Percentiles rank a stretch among this genome's conserved stretches.
These are phyloP conservation scores for Phytopythium chamaehyphon DNA, from an alignment of 352 stramenopile species.

Conservation along the genomic window DNA sequence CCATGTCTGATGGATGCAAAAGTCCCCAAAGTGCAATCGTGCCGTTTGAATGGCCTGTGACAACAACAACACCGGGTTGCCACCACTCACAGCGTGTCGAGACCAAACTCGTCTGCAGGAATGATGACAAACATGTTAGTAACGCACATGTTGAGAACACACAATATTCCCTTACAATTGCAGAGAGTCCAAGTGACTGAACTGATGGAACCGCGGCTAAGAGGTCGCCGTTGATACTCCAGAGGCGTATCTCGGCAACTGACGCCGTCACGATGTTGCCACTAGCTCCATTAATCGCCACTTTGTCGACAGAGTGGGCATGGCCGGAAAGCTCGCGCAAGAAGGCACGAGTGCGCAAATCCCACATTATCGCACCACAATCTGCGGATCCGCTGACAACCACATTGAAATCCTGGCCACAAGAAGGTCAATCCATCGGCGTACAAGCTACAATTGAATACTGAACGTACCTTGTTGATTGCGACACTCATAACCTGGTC, in stretches of 20 bases:
- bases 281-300: slow-evolving; percentile 66
- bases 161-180: slow-evolving; percentile 35
- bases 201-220: slow-evolving; percentile 44
- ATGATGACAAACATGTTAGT: background rate
- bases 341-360: slow-evolving; percentile 52
- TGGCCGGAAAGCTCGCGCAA: slow-evolving; percentile 63
- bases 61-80: slow-evolving; percentile 61
- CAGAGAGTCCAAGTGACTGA: slow-evolving; percentile 33
- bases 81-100: slow-evolving; percentile 71
- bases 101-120: slow-evolving; percentile 41
- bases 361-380: slow-evolving; percentile 61
- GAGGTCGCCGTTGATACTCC: slow-evolving; percentile 79
- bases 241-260: slow-evolving; percentile 47
- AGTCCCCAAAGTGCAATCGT: slow-evolving; percentile 73
- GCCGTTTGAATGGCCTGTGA: slow-evolving; percentile 67
- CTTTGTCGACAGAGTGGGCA: slow-evolving; percentile 33
- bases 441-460: background rate
- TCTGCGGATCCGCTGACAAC: slow-evolving; percentile 59
- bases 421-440: background rate
- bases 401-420: slow-evolving; percentile 72
- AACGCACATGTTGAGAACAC: background rate
- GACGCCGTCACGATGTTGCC: slow-evolving; percentile 60
- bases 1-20: slow-evolving; percentile 54
- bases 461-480: slow-evolving; percentile 49
- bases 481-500: slow-evolving; percentile 55